Conservation (phyloP, 768 basidiomycete genomes). For the Lyophyllum semitale region DNA sequence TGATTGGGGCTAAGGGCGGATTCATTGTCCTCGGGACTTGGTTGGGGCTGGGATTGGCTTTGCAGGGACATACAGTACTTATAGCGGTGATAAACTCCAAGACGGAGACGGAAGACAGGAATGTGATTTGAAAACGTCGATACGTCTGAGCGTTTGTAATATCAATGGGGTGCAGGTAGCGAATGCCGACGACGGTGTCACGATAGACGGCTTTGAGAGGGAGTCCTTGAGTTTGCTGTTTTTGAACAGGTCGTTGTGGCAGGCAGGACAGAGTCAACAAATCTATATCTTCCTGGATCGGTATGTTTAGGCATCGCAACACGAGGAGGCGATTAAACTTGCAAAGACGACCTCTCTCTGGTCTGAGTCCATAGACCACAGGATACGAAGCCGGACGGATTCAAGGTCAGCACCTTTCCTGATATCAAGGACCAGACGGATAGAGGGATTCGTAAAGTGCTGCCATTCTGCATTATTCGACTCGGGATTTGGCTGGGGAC, state of each 20-base stretch:
- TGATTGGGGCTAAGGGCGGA: conserved; percentile 9
- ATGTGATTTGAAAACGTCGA: conserved; percentile 78
- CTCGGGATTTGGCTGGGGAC: conserved; percentile 21
- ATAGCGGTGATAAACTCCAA: conserved; percentile 63
- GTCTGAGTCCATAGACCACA: conserved; percentile 59
- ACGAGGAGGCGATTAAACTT: conserved; percentile 30
- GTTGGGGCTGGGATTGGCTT: conserved; percentile 45
- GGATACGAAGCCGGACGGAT: conserved; percentile 64
- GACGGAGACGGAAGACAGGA: conserved; percentile 49
- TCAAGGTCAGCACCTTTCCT: conserved; percentile 56
- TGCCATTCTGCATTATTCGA: conserved; percentile 62
- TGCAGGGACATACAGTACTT: conserved; percentile 74
- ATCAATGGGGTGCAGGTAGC: conserved; percentile 61
- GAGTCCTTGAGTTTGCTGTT: conserved; percentile 49
- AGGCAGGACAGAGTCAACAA: conserved; percentile 65
- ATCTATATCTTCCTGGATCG: conserved; percentile 73
- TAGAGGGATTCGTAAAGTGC: conserved; percentile 72
- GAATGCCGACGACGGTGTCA: conserved; percentile 71
- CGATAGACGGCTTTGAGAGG: conserved; percentile 84
- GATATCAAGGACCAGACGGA: conserved; percentile 63
- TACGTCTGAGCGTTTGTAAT: conserved; percentile 47
- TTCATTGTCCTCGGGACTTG: conserved; percentile 9
- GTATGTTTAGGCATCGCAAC: conserved; percentile 5
- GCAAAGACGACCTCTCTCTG: conserved; percentile 69
- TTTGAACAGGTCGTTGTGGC: conserved; percentile 27